Base-by-base conservation (phyloP, 2,329 filamentous ascomycete genomes). In the Xylariaceae sp. region DNA sequence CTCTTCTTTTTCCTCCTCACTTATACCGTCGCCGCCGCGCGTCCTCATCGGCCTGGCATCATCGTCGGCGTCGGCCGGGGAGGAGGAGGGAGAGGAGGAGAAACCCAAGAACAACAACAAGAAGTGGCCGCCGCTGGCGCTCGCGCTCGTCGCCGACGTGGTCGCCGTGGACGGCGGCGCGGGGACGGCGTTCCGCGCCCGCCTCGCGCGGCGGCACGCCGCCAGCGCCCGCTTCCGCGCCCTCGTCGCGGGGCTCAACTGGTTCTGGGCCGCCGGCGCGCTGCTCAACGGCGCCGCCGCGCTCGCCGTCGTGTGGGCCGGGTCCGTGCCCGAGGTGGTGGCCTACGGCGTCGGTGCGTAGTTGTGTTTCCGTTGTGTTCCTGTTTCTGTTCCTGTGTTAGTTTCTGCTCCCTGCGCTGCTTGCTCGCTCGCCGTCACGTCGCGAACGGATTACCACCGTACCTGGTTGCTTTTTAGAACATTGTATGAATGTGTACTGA, bases 81-180 rank as follows among this genome's bases (percentile, higher is more conserved):
- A 80, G 37, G n/a, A n/a, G n/a, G n/a, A n/a, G n/a, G n/a, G n/a
- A n/a, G n/a, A n/a, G n/a, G n/a, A n/a, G n/a, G n/a, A n/a, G n/a
- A n/a, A n/a, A n/a, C n/a, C n/a, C n/a, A n/a, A n/a, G n/a, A n/a
- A n/a, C n/a, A n/a, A n/a, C n/a, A n/a, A n/a, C n/a, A n/a, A n/a
- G n/a, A n/a, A n/a, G n/a, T n/a, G n/a, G n/a, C 66, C 71, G 3
- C 79, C 79, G 0, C 69, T 74, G 3, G 65, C 73, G 2, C 78
- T 80, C 45, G 79, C 78, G 31, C 65, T 83, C 19, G 72, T 82
- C 17, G 79, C 83, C 55, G 79, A 83, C 46, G 67, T 81, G 16
- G 68, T 80, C 11, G 77, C 75, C 4, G 79, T 83, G 25, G 80
- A 83, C 48, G 78, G 75, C 14, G 70, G 67, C 3, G 77, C 74